Evolutionary conservation across 495 filamentous ascomycete genomes (phyloP).

Genomic region (Penicillium daleae): DNA sequence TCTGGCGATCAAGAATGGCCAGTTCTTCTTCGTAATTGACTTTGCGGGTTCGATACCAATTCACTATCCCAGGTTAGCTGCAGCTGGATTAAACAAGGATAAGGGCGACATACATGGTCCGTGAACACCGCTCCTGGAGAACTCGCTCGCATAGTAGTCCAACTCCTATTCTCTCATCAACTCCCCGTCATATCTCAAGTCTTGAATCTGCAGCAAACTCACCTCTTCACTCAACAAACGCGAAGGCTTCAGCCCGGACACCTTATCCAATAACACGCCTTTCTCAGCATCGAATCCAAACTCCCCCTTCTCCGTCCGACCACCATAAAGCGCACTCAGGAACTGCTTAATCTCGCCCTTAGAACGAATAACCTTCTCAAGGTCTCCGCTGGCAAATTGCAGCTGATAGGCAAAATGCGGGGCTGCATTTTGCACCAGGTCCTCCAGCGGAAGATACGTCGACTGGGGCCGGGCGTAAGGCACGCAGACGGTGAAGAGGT

Average conservation of each 20-base stretch:
- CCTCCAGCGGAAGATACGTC: conserved; percentile 53
- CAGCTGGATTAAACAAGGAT: not conserved
- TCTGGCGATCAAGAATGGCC: conserved; percentile 47
- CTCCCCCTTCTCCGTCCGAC: conserved; percentile 56
- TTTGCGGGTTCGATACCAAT: conserved; percentile 79
- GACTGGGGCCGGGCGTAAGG: conserved; percentile 62
- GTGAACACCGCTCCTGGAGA: conserved; percentile 68
- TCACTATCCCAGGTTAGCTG: conserved; percentile 45
- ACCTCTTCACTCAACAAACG: conserved; percentile 64
- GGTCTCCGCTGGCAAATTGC: conserved; percentile 67
- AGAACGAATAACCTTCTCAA: conserved; percentile 61
- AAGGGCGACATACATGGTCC: conserved; percentile 62
- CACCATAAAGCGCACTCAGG: conserved; percentile 71
- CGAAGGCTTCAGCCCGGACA: conserved; percentile 52
- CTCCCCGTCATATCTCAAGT: not conserved
- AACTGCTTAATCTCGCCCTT: conserved; percentile 66
- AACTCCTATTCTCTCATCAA: conserved; percentile 55
- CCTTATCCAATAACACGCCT: conserved; percentile 60
- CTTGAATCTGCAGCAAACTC: conserved; percentile 13
- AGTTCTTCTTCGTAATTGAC: conserved; percentile 79
- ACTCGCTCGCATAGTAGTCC: conserved; percentile 76
- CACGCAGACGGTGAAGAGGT: conserved; percentile 79
- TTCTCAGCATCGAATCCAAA: conserved; percentile 53
- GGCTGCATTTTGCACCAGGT: conserved; percentile 56
- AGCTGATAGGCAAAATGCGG: conserved; percentile 87